Percentiles rank a stretch among this genome's conserved stretches.
Evolutionary conservation across 768 basidiomycete genomes (phyloP).

Genomic region (Cystobasidiopsis lactophilus): DNA sequence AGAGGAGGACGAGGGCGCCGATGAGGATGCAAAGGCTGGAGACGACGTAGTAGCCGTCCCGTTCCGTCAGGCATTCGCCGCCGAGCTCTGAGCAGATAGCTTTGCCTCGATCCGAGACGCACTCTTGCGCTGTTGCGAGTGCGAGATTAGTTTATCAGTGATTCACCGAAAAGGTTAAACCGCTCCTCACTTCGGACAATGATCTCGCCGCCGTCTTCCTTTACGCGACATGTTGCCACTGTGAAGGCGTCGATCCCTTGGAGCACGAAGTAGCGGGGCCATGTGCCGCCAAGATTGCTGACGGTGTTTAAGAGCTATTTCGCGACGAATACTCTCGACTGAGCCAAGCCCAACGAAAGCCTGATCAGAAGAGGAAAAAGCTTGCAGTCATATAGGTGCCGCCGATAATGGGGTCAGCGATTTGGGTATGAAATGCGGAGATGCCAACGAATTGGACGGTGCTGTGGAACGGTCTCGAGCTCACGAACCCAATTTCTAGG

Average conservation of each 20-base stretch:
- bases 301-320: conserved; percentile 76
- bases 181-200: conserved; percentile 26
- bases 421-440: conserved; percentile 91
- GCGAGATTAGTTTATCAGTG: not conserved
- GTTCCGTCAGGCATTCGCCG: conserved; percentile 59
- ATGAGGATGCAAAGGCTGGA: conserved; percentile 54
- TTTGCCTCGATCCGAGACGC: conserved; percentile 82
- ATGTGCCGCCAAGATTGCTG: conserved; percentile 88
- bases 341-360: not conserved
- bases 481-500: not conserved
- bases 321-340: not conserved
- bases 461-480: conserved; percentile 27
- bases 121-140: conserved; percentile 43
- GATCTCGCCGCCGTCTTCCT: conserved; percentile 25
- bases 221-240: conserved; percentile 57
- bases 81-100: conserved; percentile 46
- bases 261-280: conserved; percentile 92
- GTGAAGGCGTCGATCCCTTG: conserved; percentile 85
- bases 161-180: conserved; percentile 21
- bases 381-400: conserved; percentile 98
- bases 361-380: conserved; percentile 9
- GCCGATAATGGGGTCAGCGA: conserved; percentile 89
- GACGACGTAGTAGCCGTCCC: conserved; percentile 80
- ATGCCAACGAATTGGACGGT: conserved; percentile 98
- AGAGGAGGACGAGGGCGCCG: conserved; percentile 49